A percentile compares a stretch with the other conserved stretches of the same genome.
Conservation (phyloP, 2,329 filamentous ascomycete genomes). For the Pseudogymnoascus sp. region DNA sequence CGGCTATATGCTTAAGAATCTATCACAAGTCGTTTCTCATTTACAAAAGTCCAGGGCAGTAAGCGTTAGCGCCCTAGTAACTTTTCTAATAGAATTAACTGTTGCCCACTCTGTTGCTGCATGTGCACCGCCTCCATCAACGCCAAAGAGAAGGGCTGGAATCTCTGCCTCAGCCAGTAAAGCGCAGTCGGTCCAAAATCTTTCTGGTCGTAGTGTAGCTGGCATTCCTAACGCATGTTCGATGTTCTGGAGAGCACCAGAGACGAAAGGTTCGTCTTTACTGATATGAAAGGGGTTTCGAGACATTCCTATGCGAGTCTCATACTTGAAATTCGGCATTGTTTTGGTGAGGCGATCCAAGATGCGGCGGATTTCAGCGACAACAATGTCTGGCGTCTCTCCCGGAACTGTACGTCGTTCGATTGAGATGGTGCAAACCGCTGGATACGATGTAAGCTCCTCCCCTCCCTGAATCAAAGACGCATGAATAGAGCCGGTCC, state of each 20-base stretch:
- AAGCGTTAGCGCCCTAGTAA: slow-evolving; percentile 4
- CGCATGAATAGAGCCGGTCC: slow-evolving; percentile 39
- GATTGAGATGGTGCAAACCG: slow-evolving; percentile 41
- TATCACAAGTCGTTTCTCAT: not conserved
- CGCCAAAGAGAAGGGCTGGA: slow-evolving; percentile 42
- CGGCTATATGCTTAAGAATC: not conserved
- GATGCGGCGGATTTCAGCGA: slow-evolving; percentile 35
- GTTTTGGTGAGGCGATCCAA: slow-evolving; percentile 31
- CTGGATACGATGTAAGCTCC: slow-evolving; percentile 47
- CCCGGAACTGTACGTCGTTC: slow-evolving; percentile 44
- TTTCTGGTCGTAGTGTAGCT: slow-evolving; percentile 8
- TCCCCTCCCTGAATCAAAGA: slow-evolving; percentile 45
- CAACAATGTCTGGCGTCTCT: slow-evolving; percentile 36
- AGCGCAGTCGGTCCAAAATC: slow-evolving; percentile 48
- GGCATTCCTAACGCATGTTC: not conserved
- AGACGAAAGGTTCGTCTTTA: slow-evolving; percentile 36
- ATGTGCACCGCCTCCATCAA: slow-evolving; percentile 44
- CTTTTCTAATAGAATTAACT: slow-evolving; percentile 31
- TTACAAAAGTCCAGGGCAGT: slow-evolving; percentile 9
- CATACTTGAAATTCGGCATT: slow-evolving; percentile 37
- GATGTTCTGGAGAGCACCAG: not conserved
- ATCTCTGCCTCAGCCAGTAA: slow-evolving; percentile 41
- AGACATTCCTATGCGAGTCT: slow-evolving; percentile 36
- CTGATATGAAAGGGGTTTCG: slow-evolving; percentile 40
- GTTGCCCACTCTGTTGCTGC: slow-evolving; percentile 46